Evolutionary conservation across 257 asterid species (phyloP), one percentile per base, ranked within the genome.

Genomic region (Ophiorrhiza pumila): DNA sequence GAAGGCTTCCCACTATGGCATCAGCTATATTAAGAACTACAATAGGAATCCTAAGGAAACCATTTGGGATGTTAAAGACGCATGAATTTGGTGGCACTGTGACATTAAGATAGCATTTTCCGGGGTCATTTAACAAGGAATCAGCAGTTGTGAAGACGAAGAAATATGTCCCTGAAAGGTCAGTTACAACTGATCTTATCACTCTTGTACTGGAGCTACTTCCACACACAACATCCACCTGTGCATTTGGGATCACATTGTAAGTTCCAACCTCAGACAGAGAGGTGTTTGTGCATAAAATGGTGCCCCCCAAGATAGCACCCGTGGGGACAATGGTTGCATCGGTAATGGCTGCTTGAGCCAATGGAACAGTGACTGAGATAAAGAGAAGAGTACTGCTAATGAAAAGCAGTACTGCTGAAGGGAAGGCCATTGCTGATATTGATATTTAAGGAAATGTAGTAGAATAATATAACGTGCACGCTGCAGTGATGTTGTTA

Each of bases 51-150:
- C 43, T 20, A 17, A 60, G 66, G 66, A 60, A 7, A 6, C 66
- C 66, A 32, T 22, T 60, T 20, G 66, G 25, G 25, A 32, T 7
- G 66, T n/a, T n/a, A n/a, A n/a, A n/a, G n/a, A n/a, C n/a, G n/a
- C n/a, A n/a, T n/a, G n/a, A n/a, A n/a, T n/a, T n/a, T n/a, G n/a
- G n/a, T n/a, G n/a, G n/a, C n/a, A n/a, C n/a, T n/a, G n/a, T n/a
- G n/a, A n/a, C n/a, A n/a, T 60, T 60, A 60, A 60, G 45, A 60
- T 60, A 60, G 66, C 66, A 60, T 12, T 2, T 32, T 23, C 25
- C 34, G 0, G 27, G 45, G 13, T 60, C 66, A 14, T 60, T 60
- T 4, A 60, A 39, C 37, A 32, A 31, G 66, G 17, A 10, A 60
- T 60, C 66, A n/a, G n/a, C n/a, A n/a, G n/a, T n/a, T n/a, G n/a